Evolutionary conservation across 371 early-diverging fungal genomes (phyloP).

Genomic region (Syncephalastrum monosporum): DNA sequence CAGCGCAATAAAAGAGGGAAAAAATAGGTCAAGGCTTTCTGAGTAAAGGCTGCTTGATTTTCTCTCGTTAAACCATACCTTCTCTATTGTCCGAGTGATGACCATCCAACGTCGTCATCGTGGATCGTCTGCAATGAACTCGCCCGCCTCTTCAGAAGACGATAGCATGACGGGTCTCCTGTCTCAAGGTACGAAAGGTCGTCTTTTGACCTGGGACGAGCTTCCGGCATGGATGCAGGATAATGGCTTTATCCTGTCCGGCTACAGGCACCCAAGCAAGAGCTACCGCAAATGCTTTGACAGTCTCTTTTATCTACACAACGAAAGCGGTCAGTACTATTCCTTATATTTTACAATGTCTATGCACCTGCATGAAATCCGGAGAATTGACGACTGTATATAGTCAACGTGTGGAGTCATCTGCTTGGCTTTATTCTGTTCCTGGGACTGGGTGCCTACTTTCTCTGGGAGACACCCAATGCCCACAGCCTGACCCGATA

Average conservation of each 20-base stretch:
- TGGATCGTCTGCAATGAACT: too few relatives aligned
- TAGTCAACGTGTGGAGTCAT: conserved; percentile 87
- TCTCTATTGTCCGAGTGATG: too few relatives aligned
- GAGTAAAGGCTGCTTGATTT: too few relatives aligned
- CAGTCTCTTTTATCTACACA: conserved; percentile 84
- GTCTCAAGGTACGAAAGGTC: background rate
- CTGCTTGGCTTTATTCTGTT: conserved; percentile 72
- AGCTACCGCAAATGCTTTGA: conserved; percentile 72
- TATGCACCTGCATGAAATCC: background rate
- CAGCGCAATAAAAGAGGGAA: too few relatives aligned
- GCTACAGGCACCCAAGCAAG: conserved; percentile 78
- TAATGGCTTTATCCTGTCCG: conserved; percentile 64
- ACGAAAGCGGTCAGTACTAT: conserved; percentile 55
- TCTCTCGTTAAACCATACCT: too few relatives aligned
- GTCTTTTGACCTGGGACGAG: conserved; percentile 39
- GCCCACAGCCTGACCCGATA: conserved; percentile 49
- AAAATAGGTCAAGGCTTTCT: too few relatives aligned
- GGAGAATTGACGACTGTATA: background rate
- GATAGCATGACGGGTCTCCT: background rate
- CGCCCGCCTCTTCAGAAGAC: background rate
- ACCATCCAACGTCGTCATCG: too few relatives aligned
- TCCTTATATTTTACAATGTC: background rate
- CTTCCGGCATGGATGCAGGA: conserved; percentile 78
- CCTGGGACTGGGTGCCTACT: conserved; percentile 51
- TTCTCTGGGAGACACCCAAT: conserved; percentile 42